Percentiles rank a stretch among this genome's conserved stretches.
phyloP scores from a whole-genome alignment of 1,284 basidiomycete species.

The Volvariella volvacea region DNA sequence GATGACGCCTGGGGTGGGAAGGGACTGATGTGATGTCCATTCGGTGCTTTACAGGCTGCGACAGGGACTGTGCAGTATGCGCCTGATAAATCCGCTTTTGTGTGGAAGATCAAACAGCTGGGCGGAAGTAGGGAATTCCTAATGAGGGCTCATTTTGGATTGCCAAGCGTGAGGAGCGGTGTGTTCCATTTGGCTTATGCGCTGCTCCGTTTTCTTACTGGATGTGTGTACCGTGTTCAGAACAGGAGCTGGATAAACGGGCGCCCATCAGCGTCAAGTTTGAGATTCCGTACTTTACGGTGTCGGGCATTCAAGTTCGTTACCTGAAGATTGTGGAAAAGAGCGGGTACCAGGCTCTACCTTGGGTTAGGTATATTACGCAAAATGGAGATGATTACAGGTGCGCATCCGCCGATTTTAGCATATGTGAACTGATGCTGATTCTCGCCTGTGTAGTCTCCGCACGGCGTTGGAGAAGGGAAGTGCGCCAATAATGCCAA shows the following conservation, averaged over 20 bases:
- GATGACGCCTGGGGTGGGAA: neutral
- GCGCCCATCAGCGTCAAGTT: conserved; percentile 96
- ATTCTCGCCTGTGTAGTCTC: conserved; percentile 35
- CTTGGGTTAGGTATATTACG: conserved; percentile 91
- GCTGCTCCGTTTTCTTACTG: conserved; percentile 5
- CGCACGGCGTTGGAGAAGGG: conserved; percentile 75
- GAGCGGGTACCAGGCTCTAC: conserved; percentile 91
- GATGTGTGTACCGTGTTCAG: conserved; percentile 21
- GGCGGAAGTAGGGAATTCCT: conserved; percentile 91
- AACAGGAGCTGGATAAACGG: conserved; percentile 83
- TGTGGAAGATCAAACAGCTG: conserved; percentile 97
- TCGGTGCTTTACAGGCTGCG: conserved; percentile 55
- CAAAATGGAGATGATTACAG: conserved; percentile 97
- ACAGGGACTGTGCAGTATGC: conserved; percentile 92
- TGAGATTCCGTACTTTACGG: conserved; percentile 97
- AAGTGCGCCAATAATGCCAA: conserved; percentile 58
- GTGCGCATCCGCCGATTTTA: conserved; percentile 28
- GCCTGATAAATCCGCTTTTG: conserved; percentile 93
- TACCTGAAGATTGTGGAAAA: conserved; percentile 97
- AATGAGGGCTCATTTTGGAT: conserved; percentile 93
- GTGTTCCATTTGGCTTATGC: conserved; percentile 18
- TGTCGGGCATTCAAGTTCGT: conserved; percentile 94
- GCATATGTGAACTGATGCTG: conserved; percentile 4
- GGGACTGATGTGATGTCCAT: neutral
- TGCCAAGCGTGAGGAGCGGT: conserved; percentile 87